phyloP scores from a whole-genome alignment of 2,329 filamentous ascomycete genomes.

The Microsporum canis region DNA sequence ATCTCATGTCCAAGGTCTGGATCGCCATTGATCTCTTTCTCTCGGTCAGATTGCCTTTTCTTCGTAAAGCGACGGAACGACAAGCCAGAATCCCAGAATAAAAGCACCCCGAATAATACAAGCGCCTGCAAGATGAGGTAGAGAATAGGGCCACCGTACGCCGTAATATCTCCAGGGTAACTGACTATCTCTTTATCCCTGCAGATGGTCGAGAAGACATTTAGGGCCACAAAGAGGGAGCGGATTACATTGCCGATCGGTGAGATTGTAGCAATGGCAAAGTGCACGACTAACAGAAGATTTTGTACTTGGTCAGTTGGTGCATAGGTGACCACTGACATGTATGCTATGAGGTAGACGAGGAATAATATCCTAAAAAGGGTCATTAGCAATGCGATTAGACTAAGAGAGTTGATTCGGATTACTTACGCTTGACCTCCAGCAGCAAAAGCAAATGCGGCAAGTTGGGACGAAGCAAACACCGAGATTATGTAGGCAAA shows the following conservation, averaged over 20 bases:
- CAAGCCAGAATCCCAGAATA: constrained; percentile 72
- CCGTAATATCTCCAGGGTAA: constrained; percentile 58
- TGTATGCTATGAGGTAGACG: constrained; percentile 59
- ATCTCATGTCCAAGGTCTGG: constrained; percentile 57
- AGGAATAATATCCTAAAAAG: constrained; percentile 49
- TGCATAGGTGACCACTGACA: constrained; percentile 62
- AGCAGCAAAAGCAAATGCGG: constrained; percentile 72
- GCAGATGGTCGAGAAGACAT: constrained; percentile 74
- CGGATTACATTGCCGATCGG: constrained; percentile 67
- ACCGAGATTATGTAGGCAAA: constrained; percentile 73
- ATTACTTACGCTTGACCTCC: constrained; percentile 53
- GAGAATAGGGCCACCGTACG: constrained; percentile 74
- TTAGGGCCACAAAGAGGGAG: constrained; percentile 64
- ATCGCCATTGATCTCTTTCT: constrained; percentile 33
- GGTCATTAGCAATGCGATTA: constrained; percentile 4
- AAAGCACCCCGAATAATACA: constrained; percentile 57
- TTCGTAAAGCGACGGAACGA: constrained; percentile 43
- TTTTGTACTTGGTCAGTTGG: constrained; percentile 57
- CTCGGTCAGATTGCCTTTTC: constrained; percentile 34
- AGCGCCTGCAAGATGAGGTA: constrained; percentile 68
- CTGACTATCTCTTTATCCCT: constrained; percentile 48
- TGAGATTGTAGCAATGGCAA: constrained; percentile 59
- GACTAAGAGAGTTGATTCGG: constrained; percentile 1
- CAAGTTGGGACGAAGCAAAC: constrained; percentile 65
- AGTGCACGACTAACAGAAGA: constrained; percentile 59